Conservation (phyloP, 768 basidiomycete species). For the Suillus bovinus region DNA sequence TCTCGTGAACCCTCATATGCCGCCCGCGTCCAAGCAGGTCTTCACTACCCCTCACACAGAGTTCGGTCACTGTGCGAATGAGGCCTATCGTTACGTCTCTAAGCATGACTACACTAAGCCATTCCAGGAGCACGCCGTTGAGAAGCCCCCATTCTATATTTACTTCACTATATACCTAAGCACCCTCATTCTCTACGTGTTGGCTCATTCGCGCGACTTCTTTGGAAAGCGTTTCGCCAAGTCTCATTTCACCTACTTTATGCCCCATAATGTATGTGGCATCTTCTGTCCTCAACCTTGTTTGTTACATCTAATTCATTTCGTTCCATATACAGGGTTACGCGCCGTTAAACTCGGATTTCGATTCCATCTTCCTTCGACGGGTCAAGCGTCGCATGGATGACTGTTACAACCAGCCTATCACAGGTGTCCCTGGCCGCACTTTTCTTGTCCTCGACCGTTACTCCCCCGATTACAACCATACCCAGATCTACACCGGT, state of each 20-base stretch:
- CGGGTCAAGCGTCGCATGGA: background rate
- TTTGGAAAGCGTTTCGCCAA: background rate
- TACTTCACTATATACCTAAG: background rate
- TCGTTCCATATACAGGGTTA: background rate
- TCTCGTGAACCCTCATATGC: background rate
- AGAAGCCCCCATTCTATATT: background rate
- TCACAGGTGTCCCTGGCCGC: background rate
- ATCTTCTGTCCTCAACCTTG: background rate
- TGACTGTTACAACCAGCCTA: background rate
- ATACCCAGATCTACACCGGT: background rate
- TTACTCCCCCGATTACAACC: background rate
- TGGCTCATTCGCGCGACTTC: background rate
- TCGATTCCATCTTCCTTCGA: background rate
- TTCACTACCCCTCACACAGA: background rate
- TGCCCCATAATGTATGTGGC: background rate
- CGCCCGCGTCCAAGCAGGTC: background rate
- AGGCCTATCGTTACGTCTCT: background rate
- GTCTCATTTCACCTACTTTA: background rate
- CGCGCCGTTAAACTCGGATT: background rate
- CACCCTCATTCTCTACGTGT: background rate
- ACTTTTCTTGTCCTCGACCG: background rate
- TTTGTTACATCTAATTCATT: background rate
- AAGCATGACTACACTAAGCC: background rate
- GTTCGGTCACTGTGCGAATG: background rate
- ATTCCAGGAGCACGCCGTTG: background rate